These are phyloP conservation scores for Phytopythium ostracodes DNA, from an alignment of 352 stramenopile genomes.

Conservation along the genomic window DNA sequence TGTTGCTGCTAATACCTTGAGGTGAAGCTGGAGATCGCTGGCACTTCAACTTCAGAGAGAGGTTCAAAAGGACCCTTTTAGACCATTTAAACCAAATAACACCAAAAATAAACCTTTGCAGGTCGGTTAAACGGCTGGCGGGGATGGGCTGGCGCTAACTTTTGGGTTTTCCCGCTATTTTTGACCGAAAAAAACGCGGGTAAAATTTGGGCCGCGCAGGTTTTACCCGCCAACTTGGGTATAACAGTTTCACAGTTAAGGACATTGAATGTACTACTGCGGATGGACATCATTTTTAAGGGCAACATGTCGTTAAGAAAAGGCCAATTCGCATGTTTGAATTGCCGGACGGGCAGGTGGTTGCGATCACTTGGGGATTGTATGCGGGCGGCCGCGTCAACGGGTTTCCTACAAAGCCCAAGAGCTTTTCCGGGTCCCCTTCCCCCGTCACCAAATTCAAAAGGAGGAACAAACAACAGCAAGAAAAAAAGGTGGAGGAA, in stretches of 20 bases:
- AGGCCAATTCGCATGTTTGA: constrained; percentile 16
- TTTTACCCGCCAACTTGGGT: constrained; percentile 35
- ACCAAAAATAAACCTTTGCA: not conserved
- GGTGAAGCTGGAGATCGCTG: not conserved
- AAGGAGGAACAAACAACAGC: constrained; percentile 4
- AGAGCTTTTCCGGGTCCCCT: constrained; percentile 13
- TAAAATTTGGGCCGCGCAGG: constrained; percentile 32
- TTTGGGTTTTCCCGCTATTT: constrained; percentile 2
- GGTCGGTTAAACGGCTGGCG: not conserved
- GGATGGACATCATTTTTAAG: no score
- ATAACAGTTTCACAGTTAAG: constrained; percentile 13
- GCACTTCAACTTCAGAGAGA: no score
- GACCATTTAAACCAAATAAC: not conserved
- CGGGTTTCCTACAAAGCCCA: constrained; percentile 24
- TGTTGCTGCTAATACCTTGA: not conserved
- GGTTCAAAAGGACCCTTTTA: no score
- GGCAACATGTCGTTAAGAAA: constrained; percentile 7
- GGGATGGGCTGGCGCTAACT: constrained; percentile 4
- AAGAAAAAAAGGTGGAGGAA: constrained; percentile 6
- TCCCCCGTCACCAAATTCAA: constrained; percentile 37
- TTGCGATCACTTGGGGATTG: constrained; percentile 26
- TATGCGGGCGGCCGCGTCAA: constrained; percentile 7
- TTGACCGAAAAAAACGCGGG: constrained; percentile 32
- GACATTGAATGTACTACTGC: no score
- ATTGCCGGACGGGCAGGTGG: constrained; percentile 9